Conservation (phyloP, 2,329 filamentous ascomycete species). For the Cercospora nicotianae region DNA sequence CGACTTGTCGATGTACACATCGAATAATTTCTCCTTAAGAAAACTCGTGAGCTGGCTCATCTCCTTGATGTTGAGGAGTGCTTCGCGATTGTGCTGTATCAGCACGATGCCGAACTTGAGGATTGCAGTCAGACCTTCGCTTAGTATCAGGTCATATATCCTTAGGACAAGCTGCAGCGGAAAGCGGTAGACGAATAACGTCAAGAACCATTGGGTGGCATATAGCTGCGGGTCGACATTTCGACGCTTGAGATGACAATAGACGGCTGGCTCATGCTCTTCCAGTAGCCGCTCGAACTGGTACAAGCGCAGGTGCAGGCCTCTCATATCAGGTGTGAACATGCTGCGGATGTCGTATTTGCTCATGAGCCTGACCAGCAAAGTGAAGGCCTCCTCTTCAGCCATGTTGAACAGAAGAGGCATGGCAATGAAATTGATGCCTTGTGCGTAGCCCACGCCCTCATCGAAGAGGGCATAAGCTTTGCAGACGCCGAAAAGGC, state of each 20-base stretch:
- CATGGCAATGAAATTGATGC: constrained; percentile 99
- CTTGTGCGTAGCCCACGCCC: constrained; percentile 92
- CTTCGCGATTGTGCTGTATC: constrained; percentile 88
- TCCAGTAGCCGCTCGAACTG: constrained; percentile 94
- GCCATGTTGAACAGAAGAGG: constrained; percentile 97
- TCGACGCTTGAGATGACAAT: constrained; percentile 86
- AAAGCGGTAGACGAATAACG: constrained; percentile 97
- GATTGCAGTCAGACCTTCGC: constrained; percentile 84
- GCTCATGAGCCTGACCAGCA: constrained; percentile 93
- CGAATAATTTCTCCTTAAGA: constrained; percentile 90
- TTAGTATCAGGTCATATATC: constrained; percentile 93
- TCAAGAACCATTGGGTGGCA: constrained; percentile 98
- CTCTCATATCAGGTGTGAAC: constrained; percentile 95
- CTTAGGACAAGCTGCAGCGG: constrained; percentile 92
- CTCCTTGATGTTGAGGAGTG: constrained; percentile 80
- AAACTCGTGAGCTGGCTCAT: constrained; percentile 88
- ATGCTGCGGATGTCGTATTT: constrained; percentile 90
- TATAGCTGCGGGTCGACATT: constrained; percentile 90
- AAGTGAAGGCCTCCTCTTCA: constrained; percentile 92
- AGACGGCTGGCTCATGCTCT: constrained; percentile 88
- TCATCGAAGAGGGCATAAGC: constrained; percentile 96
- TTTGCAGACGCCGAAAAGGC: constrained; percentile 93
- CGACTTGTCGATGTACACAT: constrained; percentile 93
- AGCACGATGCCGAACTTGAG: constrained; percentile 91
- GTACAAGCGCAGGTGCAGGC: constrained; percentile 87